These are phyloP conservation scores for Termitomyces sp. DNA, from an alignment of 768 basidiomycete genomes.

Conservation along the genomic window DNA sequence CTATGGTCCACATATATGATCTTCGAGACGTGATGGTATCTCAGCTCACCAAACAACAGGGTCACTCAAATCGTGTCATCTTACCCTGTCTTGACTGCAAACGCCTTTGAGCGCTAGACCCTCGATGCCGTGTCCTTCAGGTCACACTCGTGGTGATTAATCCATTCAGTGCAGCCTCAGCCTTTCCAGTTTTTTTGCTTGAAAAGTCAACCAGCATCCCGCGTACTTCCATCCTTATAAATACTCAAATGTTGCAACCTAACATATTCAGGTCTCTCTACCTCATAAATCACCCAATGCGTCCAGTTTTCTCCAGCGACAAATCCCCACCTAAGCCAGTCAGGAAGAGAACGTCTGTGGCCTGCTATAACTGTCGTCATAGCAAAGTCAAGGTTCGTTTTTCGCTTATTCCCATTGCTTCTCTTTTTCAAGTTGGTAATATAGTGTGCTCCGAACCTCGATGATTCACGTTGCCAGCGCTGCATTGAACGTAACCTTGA, in stretches of 20 bases:
- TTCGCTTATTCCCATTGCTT: not conserved
- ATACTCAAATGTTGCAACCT: not conserved
- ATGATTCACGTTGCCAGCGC: constrained; percentile 4
- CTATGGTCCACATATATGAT: not conserved
- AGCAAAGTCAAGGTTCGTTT: constrained; percentile 48
- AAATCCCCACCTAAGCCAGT: not conserved
- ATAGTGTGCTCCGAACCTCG: not conserved
- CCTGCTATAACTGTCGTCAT: constrained; percentile 47
- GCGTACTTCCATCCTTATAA: not conserved
- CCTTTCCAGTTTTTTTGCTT: not conserved
- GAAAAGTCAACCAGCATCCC: not conserved
- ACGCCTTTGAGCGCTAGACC: not conserved
- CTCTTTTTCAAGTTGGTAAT: not conserved
- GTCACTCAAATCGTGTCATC: not conserved
- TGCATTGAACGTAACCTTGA: not conserved
- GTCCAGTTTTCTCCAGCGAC: not conserved
- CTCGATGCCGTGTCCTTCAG: not conserved
- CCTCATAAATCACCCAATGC: not conserved
- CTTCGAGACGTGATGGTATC: no score
- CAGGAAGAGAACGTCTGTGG: constrained; percentile 37
- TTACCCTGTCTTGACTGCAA: not conserved
- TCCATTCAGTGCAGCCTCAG: not conserved
- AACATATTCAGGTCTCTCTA: not conserved
- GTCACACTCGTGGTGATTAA: not conserved
- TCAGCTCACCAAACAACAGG: not conserved